phyloP scores from a whole-genome alignment of 2,329 filamentous ascomycete genomes.

The Ciborinia camelliae region DNA sequence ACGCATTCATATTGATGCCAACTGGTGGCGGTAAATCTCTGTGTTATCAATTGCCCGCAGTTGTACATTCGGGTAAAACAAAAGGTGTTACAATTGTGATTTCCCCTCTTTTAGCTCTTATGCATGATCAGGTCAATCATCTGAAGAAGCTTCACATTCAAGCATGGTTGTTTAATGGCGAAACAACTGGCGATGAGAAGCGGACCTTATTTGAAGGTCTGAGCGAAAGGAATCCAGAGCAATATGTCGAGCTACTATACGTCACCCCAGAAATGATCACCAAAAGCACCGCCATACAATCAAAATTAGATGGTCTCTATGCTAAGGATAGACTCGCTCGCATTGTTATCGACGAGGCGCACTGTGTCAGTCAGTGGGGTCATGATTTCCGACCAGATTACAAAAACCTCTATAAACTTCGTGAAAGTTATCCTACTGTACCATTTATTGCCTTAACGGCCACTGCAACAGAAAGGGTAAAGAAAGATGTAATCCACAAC shows the following conservation, averaged over 20 bases:
- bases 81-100: constrained; percentile 87
- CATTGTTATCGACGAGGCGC: constrained; percentile 97
- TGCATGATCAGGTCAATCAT: constrained; percentile 94
- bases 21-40: constrained; percentile 96
- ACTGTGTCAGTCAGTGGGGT: constrained; percentile 98
- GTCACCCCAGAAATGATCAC: constrained; percentile 96
- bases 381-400: constrained; percentile 98
- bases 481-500: constrained; percentile 86
- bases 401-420: constrained; percentile 75
- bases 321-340: constrained; percentile 71
- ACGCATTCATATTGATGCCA: constrained; percentile 95
- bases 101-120: constrained; percentile 90
- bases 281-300: constrained; percentile 69
- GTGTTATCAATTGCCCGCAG: constrained; percentile 90
- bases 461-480: constrained; percentile 90
- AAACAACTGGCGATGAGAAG: constrained; percentile 61
- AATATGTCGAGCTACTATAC: constrained; percentile 78
- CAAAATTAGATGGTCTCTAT: constrained; percentile 66
- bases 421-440: constrained; percentile 69
- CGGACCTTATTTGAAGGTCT: constrained; percentile 63
- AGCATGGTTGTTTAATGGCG: constrained; percentile 78
- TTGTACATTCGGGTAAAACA: constrained; percentile 77
- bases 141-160: constrained; percentile 71
- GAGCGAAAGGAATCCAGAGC: constrained; percentile 63
- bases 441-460: constrained; percentile 94